Base-by-base conservation (phyloP, 257 asterid genomes). In the Handroanthus guayacan region DNA sequence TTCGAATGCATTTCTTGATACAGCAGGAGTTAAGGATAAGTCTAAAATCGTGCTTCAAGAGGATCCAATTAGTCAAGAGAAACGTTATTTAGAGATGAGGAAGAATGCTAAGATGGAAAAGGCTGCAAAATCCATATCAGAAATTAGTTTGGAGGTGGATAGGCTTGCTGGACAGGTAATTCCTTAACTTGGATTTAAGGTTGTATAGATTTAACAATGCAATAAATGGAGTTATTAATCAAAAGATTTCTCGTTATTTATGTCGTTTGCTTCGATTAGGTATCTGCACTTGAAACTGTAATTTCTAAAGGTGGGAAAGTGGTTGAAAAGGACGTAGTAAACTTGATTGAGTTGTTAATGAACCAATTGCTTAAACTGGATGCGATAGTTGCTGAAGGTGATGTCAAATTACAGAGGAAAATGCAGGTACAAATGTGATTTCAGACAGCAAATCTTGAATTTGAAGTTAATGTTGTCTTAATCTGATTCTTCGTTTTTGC, bases 61-160 rank as follows among this genome's bases (percentile, higher is more conserved):
- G 86, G 98, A 94, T 34, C 89, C 93, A 0, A 80, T 92, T 50
- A 89, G 96, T 86, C 86, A 82, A 77, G 97, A 94, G 72, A 94
- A 87, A 54, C 88, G 98, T 14, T 82, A 57, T 74, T 9, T 94
- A 5, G 97, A 94, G 80, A 83, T 90, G 91, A 89, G 81, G 77
- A 90, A 82, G 80, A 90, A 64, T 43, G 96, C 96, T 3, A 86
- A 86, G 55, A 69, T 89, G 86, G 98, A 92, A 67, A 92, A 78
- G 80, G 88, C 89, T 56, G 84, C 96, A 0, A 90, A 87, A 79
- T 70, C 85, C 39, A 39, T 94, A 6, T 89, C 98, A 4, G 97
- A 88, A 12, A 87, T 94, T 75, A 89, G 95, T 82, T 77, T 90
- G 71, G 97, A 89, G 75, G 90, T 94, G 13, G 97, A 92, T 71